phyloP scores from a whole-genome alignment of 495 filamentous ascomycete genomes.

The Daldinia decipiens region DNA sequence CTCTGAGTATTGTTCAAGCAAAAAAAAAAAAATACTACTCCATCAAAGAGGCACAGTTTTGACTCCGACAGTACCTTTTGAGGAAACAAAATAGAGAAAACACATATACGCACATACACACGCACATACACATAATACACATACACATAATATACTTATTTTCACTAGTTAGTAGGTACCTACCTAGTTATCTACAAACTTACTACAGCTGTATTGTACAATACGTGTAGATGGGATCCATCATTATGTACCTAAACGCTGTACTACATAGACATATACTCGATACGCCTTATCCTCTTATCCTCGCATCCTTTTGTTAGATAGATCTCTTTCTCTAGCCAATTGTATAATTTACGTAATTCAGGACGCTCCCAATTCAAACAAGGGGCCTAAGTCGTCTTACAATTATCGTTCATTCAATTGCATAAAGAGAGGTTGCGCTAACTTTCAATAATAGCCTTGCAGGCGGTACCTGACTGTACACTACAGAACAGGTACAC shows the following conservation, averaged over 20 bases:
- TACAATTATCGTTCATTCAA: slow-evolving; percentile 7
- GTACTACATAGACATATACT: slow-evolving; percentile 13
- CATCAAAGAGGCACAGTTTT: background rate
- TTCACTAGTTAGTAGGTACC: background rate
- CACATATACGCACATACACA: background rate
- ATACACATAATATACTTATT: slow-evolving; percentile 6
- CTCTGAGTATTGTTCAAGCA: background rate
- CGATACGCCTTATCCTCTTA: slow-evolving; percentile 19
- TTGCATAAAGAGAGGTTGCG: slow-evolving; percentile 36
- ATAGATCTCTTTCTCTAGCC: slow-evolving; percentile 4
- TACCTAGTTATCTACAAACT: too few relatives aligned
- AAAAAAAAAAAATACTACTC: background rate
- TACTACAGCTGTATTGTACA: slow-evolving; percentile 20
- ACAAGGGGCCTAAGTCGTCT: slow-evolving; percentile 14
- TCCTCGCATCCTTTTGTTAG: slow-evolving; percentile 31
- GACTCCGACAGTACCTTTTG: background rate
- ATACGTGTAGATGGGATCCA: slow-evolving; percentile 15
- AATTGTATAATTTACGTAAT: slow-evolving; percentile 27
- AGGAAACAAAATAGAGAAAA: background rate
- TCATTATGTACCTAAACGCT: slow-evolving; percentile 21
- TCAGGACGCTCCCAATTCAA: slow-evolving; percentile 6
- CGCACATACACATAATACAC: slow-evolving; percentile 2
- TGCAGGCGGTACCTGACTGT: slow-evolving; percentile 21
- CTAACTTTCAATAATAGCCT: slow-evolving; percentile 30
- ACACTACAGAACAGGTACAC: slow-evolving; percentile 11